Evolutionary conservation across 345 rosid genomes (phyloP), one percentile per base, ranked within the genome.

Genomic region (Eucalyptus sp.): DNA sequence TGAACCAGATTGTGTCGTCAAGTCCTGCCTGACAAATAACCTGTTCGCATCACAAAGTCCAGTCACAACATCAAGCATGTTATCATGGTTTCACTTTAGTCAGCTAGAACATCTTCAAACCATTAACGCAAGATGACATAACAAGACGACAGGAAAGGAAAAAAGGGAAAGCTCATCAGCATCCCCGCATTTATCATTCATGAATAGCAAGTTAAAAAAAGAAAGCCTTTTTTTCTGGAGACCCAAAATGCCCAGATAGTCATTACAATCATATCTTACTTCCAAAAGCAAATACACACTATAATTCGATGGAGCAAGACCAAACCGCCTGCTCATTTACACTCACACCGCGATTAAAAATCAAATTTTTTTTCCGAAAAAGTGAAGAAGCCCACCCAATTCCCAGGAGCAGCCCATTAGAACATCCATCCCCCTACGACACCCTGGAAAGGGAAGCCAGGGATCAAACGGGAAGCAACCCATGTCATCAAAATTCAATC

Each of bases 11-110:
- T 91, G 89, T 88, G 90, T 91, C 86, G 91, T 92, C 83, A 91
- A 90, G 50, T 94, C 93, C 91, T 89, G 87, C 88, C 97, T 93
- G 93, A 84, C 4, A 83, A 86, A 89, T 76, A 76, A 41, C 48
- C 83, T 41, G 24, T 41, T 76, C 5, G 13, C 24, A 6, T 41
- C 83, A 76, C 29, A 12, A 76, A 18, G 83, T 76, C 48, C 83
- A 41, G 48, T 37, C 15, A 7, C 29, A 37, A 76, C 48, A 37
- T 76, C 83, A 76, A 76, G 1, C 81, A 71, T 7, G 29, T 76
- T 37, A 37, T 10, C 83, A 41, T 18, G 83, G 83, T 76, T 76
- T 76, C 83, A 76, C 48, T 41, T 20, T 6, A 37, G 48, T 76
- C 83, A 15, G 48, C 46, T 22, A 76, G 27, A 76, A 76, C 15